These are phyloP conservation scores for Dendrocalamus sinicus DNA, from an alignment of 176 grass and related monocot species.

Conservation along the genomic window DNA sequence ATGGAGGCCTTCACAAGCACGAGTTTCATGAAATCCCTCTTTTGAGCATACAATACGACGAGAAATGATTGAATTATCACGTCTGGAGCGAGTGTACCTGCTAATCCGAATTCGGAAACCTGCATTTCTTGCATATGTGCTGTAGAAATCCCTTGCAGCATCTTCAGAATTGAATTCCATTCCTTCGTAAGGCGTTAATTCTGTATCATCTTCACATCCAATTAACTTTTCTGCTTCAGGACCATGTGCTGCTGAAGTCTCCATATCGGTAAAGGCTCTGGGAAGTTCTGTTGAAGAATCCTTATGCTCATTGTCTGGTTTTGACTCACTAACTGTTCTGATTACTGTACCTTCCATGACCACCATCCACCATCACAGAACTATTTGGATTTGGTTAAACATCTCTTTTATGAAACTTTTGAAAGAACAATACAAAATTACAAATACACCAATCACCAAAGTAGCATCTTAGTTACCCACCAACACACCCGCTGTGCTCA, in stretches of 20 bases:
- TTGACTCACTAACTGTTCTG: slow-evolving; percentile 33
- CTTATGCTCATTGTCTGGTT: slow-evolving; percentile 22
- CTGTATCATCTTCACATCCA: slow-evolving; percentile 52
- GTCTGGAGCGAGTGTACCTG: slow-evolving; percentile 68
- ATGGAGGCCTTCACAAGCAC: slow-evolving; percentile 48
- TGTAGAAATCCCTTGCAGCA: slow-evolving; percentile 67
- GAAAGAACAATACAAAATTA: slow-evolving; percentile 6
- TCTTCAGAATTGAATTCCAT: slow-evolving; percentile 78
- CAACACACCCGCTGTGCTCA: background rate
- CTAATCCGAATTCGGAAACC: slow-evolving; percentile 68
- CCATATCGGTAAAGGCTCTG: slow-evolving; percentile 32
- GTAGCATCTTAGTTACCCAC: slow-evolving; percentile 15
- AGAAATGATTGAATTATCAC: slow-evolving; percentile 74
- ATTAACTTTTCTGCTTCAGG: slow-evolving; percentile 43
- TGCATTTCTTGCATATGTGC: slow-evolving; percentile 50
- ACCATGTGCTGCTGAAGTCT: slow-evolving; percentile 18
- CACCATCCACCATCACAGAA: slow-evolving; percentile 17
- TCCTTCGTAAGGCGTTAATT: slow-evolving; percentile 64
- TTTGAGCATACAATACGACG: slow-evolving; percentile 73
- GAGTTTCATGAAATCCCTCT: slow-evolving; percentile 70
- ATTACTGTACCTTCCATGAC: slow-evolving; percentile 42
- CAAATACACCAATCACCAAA: slow-evolving; percentile 24
- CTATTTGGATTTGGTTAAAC: background rate
- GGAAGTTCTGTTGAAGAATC: slow-evolving; percentile 31
- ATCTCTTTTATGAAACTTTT: background rate